A percentile compares a stretch with the other conserved stretches of the same genome.
These are phyloP conservation scores for Omphalotus olearius DNA, from an alignment of 1,284 basidiomycete species.

Conservation along the genomic window DNA sequence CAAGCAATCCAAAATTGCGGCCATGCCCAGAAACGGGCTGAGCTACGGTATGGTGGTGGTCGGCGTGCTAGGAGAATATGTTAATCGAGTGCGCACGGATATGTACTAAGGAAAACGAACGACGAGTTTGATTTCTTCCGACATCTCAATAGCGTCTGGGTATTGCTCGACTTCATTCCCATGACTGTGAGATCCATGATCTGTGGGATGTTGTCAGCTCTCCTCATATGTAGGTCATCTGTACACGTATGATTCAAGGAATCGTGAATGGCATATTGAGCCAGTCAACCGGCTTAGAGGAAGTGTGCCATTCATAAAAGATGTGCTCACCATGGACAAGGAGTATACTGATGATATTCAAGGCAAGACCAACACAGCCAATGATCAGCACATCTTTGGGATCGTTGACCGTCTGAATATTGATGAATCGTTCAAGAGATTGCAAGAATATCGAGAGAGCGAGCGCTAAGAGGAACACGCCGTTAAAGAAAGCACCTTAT, in stretches of 20 bases:
- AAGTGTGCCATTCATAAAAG: background rate
- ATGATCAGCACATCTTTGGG: slow-evolving; percentile 32
- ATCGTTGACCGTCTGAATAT: slow-evolving; percentile 32
- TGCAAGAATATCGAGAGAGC: slow-evolving; percentile 45
- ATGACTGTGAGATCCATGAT: slow-evolving; percentile 8
- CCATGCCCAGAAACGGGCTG: slow-evolving; percentile 28
- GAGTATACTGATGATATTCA: slow-evolving; percentile 40
- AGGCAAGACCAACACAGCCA: slow-evolving; percentile 37
- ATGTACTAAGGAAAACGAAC: background rate
- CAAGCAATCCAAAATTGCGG: slow-evolving; percentile 37
- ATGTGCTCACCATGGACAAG: slow-evolving; percentile 37
- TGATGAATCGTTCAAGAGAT: slow-evolving; percentile 43
- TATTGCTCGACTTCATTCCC: background rate
- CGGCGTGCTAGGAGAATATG: slow-evolving; percentile 29
- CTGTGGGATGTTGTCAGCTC: background rate
- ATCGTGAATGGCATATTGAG: background rate
- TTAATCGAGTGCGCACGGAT: slow-evolving; percentile 4
- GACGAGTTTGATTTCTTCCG: slow-evolving; percentile 8
- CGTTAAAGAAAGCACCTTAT: slow-evolving; percentile 48
- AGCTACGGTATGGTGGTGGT: slow-evolving; percentile 37
- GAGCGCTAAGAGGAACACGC: slow-evolving; percentile 44
- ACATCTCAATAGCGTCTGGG: background rate
- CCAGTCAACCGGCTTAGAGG: background rate
- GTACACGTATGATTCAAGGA: background rate
- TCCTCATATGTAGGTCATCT: background rate